Evolutionary conservation across 192 early-diverging fungal genomes (phyloP), one percentile per base, ranked within the genome.

Genomic region (Chytriomyces hyalinus): DNA sequence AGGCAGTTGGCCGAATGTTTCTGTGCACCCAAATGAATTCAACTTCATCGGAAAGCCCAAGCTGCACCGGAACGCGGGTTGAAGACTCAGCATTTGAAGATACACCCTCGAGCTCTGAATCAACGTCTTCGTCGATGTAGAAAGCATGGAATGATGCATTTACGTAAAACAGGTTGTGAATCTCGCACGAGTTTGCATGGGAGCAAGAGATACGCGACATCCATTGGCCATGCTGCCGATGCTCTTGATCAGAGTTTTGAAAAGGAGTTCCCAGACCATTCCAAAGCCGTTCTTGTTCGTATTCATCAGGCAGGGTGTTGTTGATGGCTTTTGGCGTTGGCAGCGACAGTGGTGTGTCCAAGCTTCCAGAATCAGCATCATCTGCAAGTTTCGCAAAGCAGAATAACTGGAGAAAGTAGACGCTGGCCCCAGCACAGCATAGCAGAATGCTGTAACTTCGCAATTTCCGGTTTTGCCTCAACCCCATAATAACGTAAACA

Each of bases 71-170:
- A 6, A 63, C n/a, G 2, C 9, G 13, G 4, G 60, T 62, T 17
- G 71, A 62, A 63, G 59, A 60, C 4, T 26, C 20, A 4, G 8
- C 36, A 43, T 22, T 43, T 13, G 36, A 22, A 15, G 17, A 13
- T 15, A 20, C 17, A 26, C 15, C 59, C 59, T 73, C 45, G 22
- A n/a, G 5, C 3, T 17, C 6, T 6, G 44, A 22, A 15, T 68
- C 53, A n/a, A 57, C 20, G 20, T 57, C 53, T 3, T 57, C 46
- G 36, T 73, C 59, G 11, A 60, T 44, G n/a, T 62, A 43, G 45
- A 73, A 73, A 6, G 49, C 60, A 17, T 73, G 71, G 8, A 73
- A 63, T 6, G 71, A 63, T 10, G 60, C 43, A 49, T 73, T 73
- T 43, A 73, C 10, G 20, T n/a, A 17, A 49, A 73, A 73, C 53